Base-by-base conservation (phyloP, 441 rosid species). In the Syzygium syzygioides region DNA sequence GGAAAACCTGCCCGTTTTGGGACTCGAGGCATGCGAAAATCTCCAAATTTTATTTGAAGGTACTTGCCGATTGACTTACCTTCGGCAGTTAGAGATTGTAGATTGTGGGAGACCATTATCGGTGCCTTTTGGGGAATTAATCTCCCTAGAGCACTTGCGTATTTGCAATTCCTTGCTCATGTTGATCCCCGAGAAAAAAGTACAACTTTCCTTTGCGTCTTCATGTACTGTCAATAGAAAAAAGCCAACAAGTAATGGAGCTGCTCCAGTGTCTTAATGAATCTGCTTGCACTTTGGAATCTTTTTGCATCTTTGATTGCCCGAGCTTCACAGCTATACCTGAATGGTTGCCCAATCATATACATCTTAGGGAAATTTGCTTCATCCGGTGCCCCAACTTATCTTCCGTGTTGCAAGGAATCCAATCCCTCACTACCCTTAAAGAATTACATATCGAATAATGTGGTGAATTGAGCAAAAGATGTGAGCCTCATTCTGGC, bases 401-500 rank as follows among this genome's bases (percentile, higher is more conserved):
- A 32, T 32, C 13, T 1, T 66, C 45, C 14, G 1, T 66, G 45
- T 14, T 14, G 4, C 26, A 18, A 32, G 45, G 14, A 66, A 32
- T 66, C 14, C 4, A 1, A 1, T 66, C 45, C 25, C 25, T 18
- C 25, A 18, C 5, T 0, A 4, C 6, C 10, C 25, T 32, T 2
- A 32, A 34, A 66, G 26, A 66, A 9, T 32, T 66, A 32, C 0
- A 7, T 25, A 66, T 66, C 13, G 25, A 66, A 66, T 0, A 66
- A 2, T 66, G 14, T 15, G 14, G 45, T 0, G 79, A 66, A 7
- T 0, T 32, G 0, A 66, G 45, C 20, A 32, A 18, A 66, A 66
- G 26, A 66, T 18, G 45, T 66, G 45, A 66, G 26, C 79, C 79
- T 9, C 26, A 9, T 9, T 32, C 0, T 0, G 45, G 79, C 14